phyloP scores from a whole-genome alignment of 495 filamentous ascomycete genomes.

The Aspergillus avenaceus region DNA sequence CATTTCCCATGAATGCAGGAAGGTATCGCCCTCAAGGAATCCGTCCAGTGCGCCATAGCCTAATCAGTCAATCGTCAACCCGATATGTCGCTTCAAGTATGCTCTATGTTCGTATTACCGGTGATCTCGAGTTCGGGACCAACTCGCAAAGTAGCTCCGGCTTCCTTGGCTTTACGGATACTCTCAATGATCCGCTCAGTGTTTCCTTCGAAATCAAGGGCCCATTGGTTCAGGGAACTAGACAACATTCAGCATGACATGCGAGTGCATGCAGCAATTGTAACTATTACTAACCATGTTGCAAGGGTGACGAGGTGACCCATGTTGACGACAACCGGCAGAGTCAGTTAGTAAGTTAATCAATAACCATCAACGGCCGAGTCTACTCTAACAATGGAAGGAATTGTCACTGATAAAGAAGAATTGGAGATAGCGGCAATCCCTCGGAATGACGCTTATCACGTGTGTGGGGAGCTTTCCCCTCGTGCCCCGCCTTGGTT shows the following conservation, averaged over 20 bases:
- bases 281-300: constrained; percentile 28
- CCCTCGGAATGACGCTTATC: constrained; percentile 22
- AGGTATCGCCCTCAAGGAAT: constrained; percentile 50
- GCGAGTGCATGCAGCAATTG: background rate
- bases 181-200: constrained; percentile 68
- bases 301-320: constrained; percentile 38
- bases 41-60: constrained; percentile 75
- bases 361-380: too few species aligned
- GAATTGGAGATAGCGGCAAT: constrained; percentile 12
- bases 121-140: constrained; percentile 71
- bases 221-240: constrained; percentile 53
- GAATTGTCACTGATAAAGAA: constrained; percentile 1
- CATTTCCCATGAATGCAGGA: constrained; percentile 71
- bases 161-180: constrained; percentile 66
- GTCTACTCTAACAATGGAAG: too few species aligned
- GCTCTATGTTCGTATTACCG: constrained; percentile 16
- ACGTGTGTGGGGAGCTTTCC: constrained; percentile 39
- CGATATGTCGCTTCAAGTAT: background rate
- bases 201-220: constrained; percentile 79
- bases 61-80: constrained; percentile 7
- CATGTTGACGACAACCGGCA: constrained; percentile 19
- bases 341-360: background rate
- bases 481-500: constrained; percentile 24
- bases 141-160: constrained; percentile 66
- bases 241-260: constrained; percentile 10